phyloP scores from a whole-genome alignment of 208 protist genomes.

The Crithidia brevicula region DNA sequence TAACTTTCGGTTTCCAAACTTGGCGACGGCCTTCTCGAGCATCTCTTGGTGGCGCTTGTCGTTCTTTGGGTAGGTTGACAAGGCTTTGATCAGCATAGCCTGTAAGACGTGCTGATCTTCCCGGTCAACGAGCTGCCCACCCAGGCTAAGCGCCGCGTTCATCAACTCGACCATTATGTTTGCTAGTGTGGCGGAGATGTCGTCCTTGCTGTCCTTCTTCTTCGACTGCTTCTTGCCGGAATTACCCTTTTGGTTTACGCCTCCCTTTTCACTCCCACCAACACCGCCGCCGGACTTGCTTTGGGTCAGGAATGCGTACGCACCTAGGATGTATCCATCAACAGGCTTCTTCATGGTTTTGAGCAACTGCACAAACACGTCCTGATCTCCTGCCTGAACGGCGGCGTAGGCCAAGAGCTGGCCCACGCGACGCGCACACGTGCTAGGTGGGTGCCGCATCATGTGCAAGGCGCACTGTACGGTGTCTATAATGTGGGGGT shows the following conservation, averaged over 20 bases:
- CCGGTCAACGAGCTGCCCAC: constrained; percentile 85
- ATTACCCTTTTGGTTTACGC: background rate
- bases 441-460: constrained; percentile 79
- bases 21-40: constrained; percentile 74
- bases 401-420: constrained; percentile 87
- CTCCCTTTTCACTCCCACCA: constrained; percentile 26
- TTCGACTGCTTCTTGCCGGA: constrained; percentile 44
- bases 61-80: constrained; percentile 72
- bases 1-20: constrained; percentile 69
- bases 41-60: constrained; percentile 87
- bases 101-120: constrained; percentile 88
- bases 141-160: constrained; percentile 88
- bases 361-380: constrained; percentile 87
- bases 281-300: constrained; percentile 44
- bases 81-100: constrained; percentile 76
- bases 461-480: constrained; percentile 90
- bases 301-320: constrained; percentile 76
- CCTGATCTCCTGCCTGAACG: constrained; percentile 66
- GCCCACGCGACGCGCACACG: constrained; percentile 64
- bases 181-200: constrained; percentile 68
- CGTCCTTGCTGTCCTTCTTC: constrained; percentile 55
- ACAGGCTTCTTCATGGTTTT: constrained; percentile 93
- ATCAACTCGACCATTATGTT: constrained; percentile 88
- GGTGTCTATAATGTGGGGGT: constrained; percentile 81
- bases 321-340: constrained; percentile 84